phyloP scores from a whole-genome alignment of 257 asterid genomes.

The Forsythia viridissima region DNA sequence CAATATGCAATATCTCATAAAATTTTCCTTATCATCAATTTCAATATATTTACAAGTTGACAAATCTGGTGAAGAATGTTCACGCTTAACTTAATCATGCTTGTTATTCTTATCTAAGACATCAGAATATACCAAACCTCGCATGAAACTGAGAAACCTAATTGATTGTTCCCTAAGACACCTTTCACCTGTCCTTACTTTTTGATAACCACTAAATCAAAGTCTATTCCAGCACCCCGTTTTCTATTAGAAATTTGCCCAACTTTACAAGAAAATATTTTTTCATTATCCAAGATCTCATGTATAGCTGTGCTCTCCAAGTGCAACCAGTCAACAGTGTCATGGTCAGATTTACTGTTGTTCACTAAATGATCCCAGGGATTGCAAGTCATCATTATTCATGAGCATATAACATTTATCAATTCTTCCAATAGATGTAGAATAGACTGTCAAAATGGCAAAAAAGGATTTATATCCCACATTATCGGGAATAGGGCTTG shows the following conservation, averaged over 20 bases:
- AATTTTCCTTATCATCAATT: neutral
- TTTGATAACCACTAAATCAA: neutral
- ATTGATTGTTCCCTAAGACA: neutral
- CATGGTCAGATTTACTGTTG: neutral
- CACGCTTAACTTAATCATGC: neutral
- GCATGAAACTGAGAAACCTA: neutral
- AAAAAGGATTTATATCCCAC: no score
- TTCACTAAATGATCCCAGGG: neutral
- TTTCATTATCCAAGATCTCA: neutral
- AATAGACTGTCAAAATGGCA: neutral
- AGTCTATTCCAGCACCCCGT: neutral
- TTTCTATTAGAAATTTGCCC: neutral
- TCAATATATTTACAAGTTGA: neutral
- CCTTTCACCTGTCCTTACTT: neutral
- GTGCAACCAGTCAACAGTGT: neutral
- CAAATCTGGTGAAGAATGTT: neutral
- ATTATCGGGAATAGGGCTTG: neutral
- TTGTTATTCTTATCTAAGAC: neutral
- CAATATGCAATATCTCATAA: neutral
- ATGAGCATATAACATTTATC: neutral
- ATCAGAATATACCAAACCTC: neutral
- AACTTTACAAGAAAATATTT: neutral
- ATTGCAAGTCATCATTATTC: neutral
- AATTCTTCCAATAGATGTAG: neutral
- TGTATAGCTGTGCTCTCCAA: no score